These are phyloP conservation scores for Arachis stenosperma DNA, from an alignment of 306 rosid species.

Conservation along the genomic window DNA sequence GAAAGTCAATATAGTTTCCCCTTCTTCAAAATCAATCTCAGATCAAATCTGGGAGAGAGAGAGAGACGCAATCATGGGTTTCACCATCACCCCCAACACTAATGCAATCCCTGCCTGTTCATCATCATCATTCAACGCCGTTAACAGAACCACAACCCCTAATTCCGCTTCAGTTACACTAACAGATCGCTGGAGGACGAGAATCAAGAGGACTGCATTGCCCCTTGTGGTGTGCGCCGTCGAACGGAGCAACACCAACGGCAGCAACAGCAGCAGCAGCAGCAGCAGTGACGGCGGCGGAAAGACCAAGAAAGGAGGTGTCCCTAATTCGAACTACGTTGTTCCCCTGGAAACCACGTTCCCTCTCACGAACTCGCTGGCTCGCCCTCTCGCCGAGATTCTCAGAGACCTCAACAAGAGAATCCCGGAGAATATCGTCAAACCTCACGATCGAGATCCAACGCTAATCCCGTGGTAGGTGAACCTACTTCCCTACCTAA, in stretches of 20 bases:
- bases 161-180: neutral
- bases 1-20: neutral
- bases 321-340: slow-evolving; percentile 80
- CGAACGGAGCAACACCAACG: neutral
- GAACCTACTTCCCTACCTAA: neutral
- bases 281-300: slow-evolving; percentile 36
- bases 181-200: neutral
- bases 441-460: slow-evolving; percentile 49
- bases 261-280: slow-evolving; percentile 18
- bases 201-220: neutral
- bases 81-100: neutral
- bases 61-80: neutral
- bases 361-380: slow-evolving; percentile 69
- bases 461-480: slow-evolving; percentile 79
- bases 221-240: neutral
- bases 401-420: slow-evolving; percentile 88
- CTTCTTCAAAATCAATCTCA: neutral
- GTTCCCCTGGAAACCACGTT: slow-evolving; percentile 85
- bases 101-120: neutral
- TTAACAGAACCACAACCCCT: neutral
- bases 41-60: neutral
- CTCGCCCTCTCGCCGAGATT: slow-evolving; percentile 89
- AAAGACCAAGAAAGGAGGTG: slow-evolving; percentile 49
- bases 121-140: neutral
- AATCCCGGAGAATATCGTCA: slow-evolving; percentile 82